Evolutionary conservation across 306 rosid species (phyloP).

Genomic region (Quercus suber): DNA sequence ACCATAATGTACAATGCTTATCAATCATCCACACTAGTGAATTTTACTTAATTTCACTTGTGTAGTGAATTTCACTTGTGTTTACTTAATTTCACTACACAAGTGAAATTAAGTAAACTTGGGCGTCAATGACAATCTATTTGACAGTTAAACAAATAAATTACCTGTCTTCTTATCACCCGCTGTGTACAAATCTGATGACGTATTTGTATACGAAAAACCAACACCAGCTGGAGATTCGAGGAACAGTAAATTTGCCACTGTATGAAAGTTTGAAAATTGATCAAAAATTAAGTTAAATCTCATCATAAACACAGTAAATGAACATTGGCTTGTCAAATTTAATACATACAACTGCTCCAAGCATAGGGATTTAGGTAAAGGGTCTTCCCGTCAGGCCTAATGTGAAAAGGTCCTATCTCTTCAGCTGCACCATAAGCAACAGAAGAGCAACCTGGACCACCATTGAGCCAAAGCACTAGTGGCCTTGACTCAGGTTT

Average conservation of each 20-base stretch:
- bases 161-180: conserved; percentile 94
- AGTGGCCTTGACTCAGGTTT: conserved; percentile 73
- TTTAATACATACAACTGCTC: conserved; percentile 66
- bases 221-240: conserved; percentile 99
- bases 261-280: conserved; percentile 39
- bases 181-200: conserved; percentile 67
- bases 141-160: background rate
- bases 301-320: background rate
- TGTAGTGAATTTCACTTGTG: no score
- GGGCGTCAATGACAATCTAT: background rate
- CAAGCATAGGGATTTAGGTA: conserved; percentile 87
- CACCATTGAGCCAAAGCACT: conserved; percentile 95
- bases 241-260: conserved; percentile 87
- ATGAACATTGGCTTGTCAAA: background rate
- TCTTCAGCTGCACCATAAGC: conserved; percentile 97
- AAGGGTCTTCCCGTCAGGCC: conserved; percentile 77
- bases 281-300: conserved; percentile 9
- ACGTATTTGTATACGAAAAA: conserved; percentile 77
- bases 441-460: conserved; percentile 97
- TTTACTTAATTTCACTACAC: background rate
- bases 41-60: no score
- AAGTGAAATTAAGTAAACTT: background rate
- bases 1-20: background rate
- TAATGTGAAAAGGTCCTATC: conserved; percentile 86
- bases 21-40: conserved; percentile 3